These are phyloP conservation scores for Pseudogymnoascus sp. DNA, from an alignment of 2,329 filamentous ascomycete genomes.

Conservation along the genomic window DNA sequence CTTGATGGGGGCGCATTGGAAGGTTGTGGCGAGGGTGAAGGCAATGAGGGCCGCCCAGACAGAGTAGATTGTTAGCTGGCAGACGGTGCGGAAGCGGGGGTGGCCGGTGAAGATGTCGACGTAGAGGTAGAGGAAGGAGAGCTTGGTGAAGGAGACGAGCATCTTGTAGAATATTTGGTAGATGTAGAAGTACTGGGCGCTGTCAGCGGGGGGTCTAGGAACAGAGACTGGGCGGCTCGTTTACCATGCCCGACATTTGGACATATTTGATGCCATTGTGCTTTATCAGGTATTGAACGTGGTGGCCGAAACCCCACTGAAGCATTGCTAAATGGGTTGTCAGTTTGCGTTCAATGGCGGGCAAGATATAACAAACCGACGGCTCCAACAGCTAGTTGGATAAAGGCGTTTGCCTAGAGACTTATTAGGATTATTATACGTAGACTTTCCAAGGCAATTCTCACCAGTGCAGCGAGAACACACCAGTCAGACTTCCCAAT, in stretches of 20 bases:
- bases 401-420: neutral
- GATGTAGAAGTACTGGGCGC: conserved; percentile 15
- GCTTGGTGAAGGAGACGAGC: conserved; percentile 14
- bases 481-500: neutral
- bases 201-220: neutral
- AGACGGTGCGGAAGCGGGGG: conserved; percentile 12
- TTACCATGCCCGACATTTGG: neutral
- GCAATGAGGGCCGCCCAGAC: conserved; percentile 9
- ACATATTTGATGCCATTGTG: neutral
- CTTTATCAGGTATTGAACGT: conserved; percentile 9
- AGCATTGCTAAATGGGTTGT: conserved; percentile 11
- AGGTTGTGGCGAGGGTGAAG: conserved; percentile 13
- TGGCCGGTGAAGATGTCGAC: conserved; percentile 15
- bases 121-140: conserved; percentile 14
- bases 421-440: no score
- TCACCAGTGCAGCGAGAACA: neutral
- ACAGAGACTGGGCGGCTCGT: neutral
- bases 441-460: no score
- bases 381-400: neutral
- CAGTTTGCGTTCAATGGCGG: neutral
- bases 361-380: neutral
- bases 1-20: conserved; percentile 13
- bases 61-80: conserved; percentile 13
- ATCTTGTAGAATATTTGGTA: conserved; percentile 17
- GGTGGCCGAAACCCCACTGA: conserved; percentile 16